A percentile compares a stretch with the other conserved stretches of the same genome.
These are phyloP conservation scores for Tephrocybe rancida DNA, from an alignment of 768 basidiomycete species.

Conservation along the genomic window DNA sequence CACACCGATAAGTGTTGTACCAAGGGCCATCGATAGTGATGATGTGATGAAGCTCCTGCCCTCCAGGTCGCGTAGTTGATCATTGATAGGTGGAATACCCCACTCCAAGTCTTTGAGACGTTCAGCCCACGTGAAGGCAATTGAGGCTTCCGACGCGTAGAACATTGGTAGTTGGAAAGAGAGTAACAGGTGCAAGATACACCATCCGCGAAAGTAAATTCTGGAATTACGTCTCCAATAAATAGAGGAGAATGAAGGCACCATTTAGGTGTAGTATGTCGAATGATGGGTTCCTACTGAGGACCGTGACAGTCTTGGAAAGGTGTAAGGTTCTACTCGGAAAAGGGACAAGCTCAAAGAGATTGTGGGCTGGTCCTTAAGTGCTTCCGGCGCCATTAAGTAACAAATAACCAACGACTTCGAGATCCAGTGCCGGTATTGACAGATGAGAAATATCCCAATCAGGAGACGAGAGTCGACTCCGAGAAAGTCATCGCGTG, in stretches of 20 bases:
- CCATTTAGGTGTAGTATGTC: no score
- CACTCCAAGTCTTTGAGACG: neutral
- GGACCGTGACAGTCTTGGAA: no score
- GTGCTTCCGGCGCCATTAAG: slow-evolving; percentile 64
- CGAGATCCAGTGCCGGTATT: slow-evolving; percentile 49
- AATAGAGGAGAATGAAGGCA: no score
- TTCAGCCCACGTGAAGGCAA: neutral
- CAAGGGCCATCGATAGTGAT: neutral
- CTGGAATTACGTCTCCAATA: no score
- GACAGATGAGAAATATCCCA: slow-evolving; percentile 39
- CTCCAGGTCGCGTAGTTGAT: neutral
- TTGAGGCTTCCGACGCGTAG: neutral
- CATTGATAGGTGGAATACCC: no score
- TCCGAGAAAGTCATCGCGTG: slow-evolving; percentile 20
- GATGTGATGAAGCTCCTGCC: neutral
- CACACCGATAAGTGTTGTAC: neutral
- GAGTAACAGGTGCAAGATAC: neutral
- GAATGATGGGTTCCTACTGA: no score
- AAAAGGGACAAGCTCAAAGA: slow-evolving; percentile 51
- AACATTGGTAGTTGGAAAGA: neutral
- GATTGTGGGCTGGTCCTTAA: slow-evolving; percentile 49
- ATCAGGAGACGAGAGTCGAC: slow-evolving; percentile 28
- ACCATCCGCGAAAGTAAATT: no score
- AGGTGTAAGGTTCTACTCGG: no score
- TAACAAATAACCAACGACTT: slow-evolving; percentile 44